Conservation (phyloP, 2,329 filamentous ascomycete species). For the Beauveria sp. region DNA sequence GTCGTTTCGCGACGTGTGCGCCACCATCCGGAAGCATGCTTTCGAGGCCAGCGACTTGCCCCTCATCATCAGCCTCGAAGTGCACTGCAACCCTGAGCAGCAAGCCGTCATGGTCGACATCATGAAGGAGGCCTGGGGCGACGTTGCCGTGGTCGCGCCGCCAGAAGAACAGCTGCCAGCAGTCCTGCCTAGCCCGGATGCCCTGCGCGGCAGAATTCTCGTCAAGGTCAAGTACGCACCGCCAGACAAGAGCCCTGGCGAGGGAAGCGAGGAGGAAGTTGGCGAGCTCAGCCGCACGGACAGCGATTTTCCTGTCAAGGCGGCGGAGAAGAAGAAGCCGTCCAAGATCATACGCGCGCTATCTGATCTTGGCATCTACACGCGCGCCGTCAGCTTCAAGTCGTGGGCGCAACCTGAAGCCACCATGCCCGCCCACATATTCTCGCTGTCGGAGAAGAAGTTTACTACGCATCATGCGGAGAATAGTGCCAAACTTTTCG, state of each 20-base stretch:
- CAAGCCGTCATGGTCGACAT: constrained; percentile 89
- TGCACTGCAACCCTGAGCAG: constrained; percentile 74
- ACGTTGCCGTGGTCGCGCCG: constrained; percentile 51
- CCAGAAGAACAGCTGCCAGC: constrained; percentile 37
- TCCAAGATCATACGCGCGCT: constrained; percentile 65
- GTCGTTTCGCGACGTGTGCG: constrained; percentile 77
- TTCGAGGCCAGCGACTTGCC: constrained; percentile 71
- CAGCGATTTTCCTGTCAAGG: constrained; percentile 23
- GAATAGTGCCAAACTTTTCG: constrained; percentile 51
- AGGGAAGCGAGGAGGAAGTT: constrained; percentile 1
- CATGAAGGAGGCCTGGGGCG: constrained; percentile 79
- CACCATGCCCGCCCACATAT: constrained; percentile 59
- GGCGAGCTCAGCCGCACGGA: constrained; percentile 25
- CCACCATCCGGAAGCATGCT: constrained; percentile 68
- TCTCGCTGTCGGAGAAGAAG: constrained; percentile 55
- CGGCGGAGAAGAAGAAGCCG: constrained; percentile 32
- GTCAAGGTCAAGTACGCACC: constrained; percentile 72
- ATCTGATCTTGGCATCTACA: constrained; percentile 73
- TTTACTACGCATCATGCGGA: constrained; percentile 55
- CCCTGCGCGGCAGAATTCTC: constrained; percentile 70
- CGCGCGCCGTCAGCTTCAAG: constrained; percentile 74
- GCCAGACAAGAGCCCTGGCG: constrained; percentile 23
- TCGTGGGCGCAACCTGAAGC: constrained; percentile 65
- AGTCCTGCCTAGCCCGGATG: constrained; percentile 58
- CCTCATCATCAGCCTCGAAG: constrained; percentile 89